A percentile compares a stretch with the other conserved stretches of the same genome.
phyloP scores from a whole-genome alignment of 2,329 filamentous ascomycete genomes.

The Nemania sp. region DNA sequence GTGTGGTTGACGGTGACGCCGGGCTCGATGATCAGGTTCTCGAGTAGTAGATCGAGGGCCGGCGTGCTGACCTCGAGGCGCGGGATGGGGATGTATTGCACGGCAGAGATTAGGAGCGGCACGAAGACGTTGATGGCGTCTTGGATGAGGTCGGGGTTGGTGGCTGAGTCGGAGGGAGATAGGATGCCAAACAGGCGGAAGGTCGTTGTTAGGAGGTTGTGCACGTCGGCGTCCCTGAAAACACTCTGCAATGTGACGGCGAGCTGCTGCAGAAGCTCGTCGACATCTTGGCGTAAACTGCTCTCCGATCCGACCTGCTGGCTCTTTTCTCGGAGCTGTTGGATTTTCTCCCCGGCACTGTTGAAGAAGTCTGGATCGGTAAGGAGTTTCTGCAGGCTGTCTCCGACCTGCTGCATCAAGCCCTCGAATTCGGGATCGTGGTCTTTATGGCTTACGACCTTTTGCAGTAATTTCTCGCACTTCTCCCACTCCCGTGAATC shows the following conservation, averaged over 20 bases:
- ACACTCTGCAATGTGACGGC: slow-evolving; percentile 70
- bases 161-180: slow-evolving; percentile 64
- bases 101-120: slow-evolving; percentile 72
- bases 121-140: slow-evolving; percentile 82
- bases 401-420: slow-evolving; percentile 72
- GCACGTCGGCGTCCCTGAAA: slow-evolving; percentile 70
- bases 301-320: slow-evolving; percentile 69
- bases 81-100: slow-evolving; percentile 89
- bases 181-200: slow-evolving; percentile 70
- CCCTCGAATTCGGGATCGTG: slow-evolving; percentile 82
- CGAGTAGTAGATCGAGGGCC: slow-evolving; percentile 80
- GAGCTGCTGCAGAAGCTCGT: slow-evolving; percentile 69
- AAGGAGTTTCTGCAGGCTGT: slow-evolving; percentile 77
- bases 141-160: slow-evolving; percentile 71
- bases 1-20: slow-evolving; percentile 81
- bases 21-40: slow-evolving; percentile 89
- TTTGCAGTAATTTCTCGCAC: slow-evolving; percentile 68
- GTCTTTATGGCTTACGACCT: slow-evolving; percentile 72
- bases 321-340: slow-evolving; percentile 55
- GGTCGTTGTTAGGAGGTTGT: slow-evolving; percentile 68
- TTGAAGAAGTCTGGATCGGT: slow-evolving; percentile 87
- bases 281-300: slow-evolving; percentile 71
- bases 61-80: slow-evolving; percentile 86
- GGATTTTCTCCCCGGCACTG: slow-evolving; percentile 62
- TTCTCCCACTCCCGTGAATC: slow-evolving; percentile 74